These are phyloP conservation scores for Melampsora larici-populina DNA, from an alignment of 1,284 basidiomycete species.

Conservation along the genomic window DNA sequence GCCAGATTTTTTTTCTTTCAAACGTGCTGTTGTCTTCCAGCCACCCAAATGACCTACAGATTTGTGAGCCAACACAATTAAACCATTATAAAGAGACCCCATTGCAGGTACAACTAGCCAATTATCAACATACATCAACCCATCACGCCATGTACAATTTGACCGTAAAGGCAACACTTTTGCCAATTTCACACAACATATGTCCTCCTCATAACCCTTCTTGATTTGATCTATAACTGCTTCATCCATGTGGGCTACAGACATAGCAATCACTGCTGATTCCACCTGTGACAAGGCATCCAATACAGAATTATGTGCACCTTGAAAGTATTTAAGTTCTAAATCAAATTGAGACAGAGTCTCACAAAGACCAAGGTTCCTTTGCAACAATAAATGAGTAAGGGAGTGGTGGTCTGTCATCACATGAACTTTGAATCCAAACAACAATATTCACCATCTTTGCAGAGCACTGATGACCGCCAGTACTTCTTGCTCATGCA, in stretches of 20 bases:
- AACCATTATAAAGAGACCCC: too few relatives aligned
- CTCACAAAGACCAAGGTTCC: conserved; percentile 54
- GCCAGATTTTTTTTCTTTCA: neutral
- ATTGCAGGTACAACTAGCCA: too few relatives aligned
- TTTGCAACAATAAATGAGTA: conserved; percentile 54
- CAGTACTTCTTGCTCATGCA: conserved; percentile 25
- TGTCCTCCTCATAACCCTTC: neutral
- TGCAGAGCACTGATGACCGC: conserved; percentile 44
- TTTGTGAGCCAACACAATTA: neutral
- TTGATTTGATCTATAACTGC: neutral
- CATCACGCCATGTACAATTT: too few relatives aligned
- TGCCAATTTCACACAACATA: neutral
- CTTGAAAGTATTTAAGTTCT: neutral
- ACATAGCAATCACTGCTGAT: neutral
- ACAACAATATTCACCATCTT: conserved; percentile 39
- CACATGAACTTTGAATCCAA: conserved; percentile 52
- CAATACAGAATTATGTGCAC: neutral
- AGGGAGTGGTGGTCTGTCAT: conserved; percentile 57
- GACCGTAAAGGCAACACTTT: neutral
- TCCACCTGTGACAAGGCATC: conserved; percentile 52
- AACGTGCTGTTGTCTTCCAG: neutral
- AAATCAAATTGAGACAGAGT: conserved; percentile 2
- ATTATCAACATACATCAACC: too few relatives aligned
- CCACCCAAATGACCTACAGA: neutral
- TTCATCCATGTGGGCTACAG: neutral